Conservation (phyloP, 225 moss, liverwort and hornwort species). For the Climacium dendroides region DNA sequence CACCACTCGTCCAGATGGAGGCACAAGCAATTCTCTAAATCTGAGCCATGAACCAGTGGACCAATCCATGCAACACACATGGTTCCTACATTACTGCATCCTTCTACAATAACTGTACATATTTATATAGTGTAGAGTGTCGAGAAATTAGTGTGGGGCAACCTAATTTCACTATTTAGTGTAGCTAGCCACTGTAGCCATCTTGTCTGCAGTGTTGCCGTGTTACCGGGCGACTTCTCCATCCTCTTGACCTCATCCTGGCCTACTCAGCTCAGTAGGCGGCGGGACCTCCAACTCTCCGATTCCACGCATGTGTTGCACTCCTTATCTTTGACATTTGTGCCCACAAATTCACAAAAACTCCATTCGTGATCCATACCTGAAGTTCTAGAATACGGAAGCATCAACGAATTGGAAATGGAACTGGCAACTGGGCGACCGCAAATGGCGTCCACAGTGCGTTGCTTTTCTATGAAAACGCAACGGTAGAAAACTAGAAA, state of each 20-base stretch:
- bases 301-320: neutral
- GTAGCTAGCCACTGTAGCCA: too few species aligned
- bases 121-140: too few species aligned
- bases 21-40: too few species aligned
- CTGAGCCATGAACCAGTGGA: too few species aligned
- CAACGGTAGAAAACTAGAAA: neutral
- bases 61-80: too few species aligned
- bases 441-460: neutral
- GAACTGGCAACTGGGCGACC: neutral
- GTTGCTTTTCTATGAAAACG: too few species aligned
- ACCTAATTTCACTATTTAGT: too few species aligned
- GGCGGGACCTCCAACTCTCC: neutral
- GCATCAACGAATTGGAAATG: neutral
- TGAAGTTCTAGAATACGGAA: neutral
- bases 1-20: too few species aligned
- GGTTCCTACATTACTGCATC: too few species aligned
- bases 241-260: neutral
- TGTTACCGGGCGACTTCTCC: neutral
- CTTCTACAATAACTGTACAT: too few species aligned
- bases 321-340: neutral
- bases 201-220: neutral
- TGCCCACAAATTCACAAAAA: neutral
- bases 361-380: neutral
- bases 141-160: too few species aligned
- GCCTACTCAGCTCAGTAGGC: neutral